Evolutionary conservation across 208 protist species (phyloP).

Genomic region (Crithidia mellificae): DNA sequence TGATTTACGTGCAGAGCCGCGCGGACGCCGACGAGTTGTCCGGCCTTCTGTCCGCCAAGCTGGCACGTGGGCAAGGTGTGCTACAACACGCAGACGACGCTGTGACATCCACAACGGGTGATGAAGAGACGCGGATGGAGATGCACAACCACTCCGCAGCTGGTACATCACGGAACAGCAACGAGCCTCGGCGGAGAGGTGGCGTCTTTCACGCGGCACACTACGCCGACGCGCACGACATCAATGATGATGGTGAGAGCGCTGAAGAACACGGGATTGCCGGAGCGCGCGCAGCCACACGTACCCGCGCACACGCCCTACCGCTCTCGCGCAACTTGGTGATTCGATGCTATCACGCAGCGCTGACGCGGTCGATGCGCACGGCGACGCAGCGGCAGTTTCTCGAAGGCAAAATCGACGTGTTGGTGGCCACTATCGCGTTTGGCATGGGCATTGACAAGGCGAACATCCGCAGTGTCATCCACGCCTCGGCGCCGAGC

Average conservation of each 20-base stretch:
- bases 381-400: slow-evolving; percentile 87
- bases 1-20: slow-evolving; percentile 86
- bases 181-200: neutral
- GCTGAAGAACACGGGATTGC: neutral
- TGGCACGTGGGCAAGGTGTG: slow-evolving; percentile 17
- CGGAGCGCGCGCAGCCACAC: too few species aligned
- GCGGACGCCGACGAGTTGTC: slow-evolving; percentile 78
- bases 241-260: neutral
- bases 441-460: slow-evolving; percentile 99
- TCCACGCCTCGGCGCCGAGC: slow-evolving; percentile 95
- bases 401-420: slow-evolving; percentile 76
- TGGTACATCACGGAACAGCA: neutral
- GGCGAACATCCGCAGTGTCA: slow-evolving; percentile 95
- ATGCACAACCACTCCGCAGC: too few species aligned
- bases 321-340: slow-evolving; percentile 25
- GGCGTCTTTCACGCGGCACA: slow-evolving; percentile 16
- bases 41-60: slow-evolving; percentile 46
- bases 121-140: too few species aligned
- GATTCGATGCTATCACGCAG: slow-evolving; percentile 82
- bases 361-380: slow-evolving; percentile 47
- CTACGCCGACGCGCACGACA: slow-evolving; percentile 2
- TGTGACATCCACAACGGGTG: too few species aligned
- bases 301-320: neutral
- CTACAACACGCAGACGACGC: too few species aligned
- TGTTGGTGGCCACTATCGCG: slow-evolving; percentile 96